Evolutionary conservation across 495 filamentous ascomycete genomes (phyloP).

Genomic region (Sordaria brevicollis): DNA sequence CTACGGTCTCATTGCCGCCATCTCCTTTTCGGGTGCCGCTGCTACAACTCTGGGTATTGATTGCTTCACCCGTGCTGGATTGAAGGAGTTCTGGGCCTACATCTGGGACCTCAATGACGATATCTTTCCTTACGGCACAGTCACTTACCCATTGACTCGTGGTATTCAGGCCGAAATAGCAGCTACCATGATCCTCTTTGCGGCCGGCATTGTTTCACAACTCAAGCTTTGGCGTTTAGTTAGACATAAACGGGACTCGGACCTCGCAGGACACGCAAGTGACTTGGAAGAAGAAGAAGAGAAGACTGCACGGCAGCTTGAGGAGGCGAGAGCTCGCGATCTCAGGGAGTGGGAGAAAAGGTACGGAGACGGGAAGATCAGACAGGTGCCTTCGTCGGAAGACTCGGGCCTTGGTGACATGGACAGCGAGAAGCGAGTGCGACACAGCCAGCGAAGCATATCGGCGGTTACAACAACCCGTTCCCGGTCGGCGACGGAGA

Average conservation of each 20-base stretch:
- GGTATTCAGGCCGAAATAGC: constrained; percentile 83
- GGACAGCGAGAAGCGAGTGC: constrained; percentile 41
- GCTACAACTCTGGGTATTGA: constrained; percentile 75
- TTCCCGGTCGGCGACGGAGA: constrained; percentile 8
- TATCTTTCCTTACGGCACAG: constrained; percentile 64
- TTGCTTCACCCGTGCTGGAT: constrained; percentile 76
- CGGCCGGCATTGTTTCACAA: constrained; percentile 74
- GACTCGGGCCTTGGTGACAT: constrained; percentile 46
- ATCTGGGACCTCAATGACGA: constrained; percentile 77
- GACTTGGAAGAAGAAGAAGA: constrained; percentile 61
- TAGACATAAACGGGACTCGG: constrained; percentile 54
- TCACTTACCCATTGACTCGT: constrained; percentile 77
- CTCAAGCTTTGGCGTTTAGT: constrained; percentile 83
- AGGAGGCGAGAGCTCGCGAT: constrained; percentile 57
- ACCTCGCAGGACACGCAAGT: constrained; percentile 44
- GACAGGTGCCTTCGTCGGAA: constrained; percentile 13
- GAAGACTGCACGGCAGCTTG: constrained; percentile 54
- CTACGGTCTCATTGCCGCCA: constrained; percentile 64
- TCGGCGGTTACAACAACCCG: constrained; percentile 13
- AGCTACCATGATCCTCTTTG: constrained; percentile 58
- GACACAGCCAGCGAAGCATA: constrained; percentile 18
- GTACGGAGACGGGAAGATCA: constrained; percentile 47
- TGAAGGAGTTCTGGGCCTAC: constrained; percentile 95
- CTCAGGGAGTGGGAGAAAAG: constrained; percentile 69
- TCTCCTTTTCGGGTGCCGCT: constrained; percentile 75